Conservation (phyloP, 495 filamentous ascomycete species). For the Friedmanniomyces simplex region DNA sequence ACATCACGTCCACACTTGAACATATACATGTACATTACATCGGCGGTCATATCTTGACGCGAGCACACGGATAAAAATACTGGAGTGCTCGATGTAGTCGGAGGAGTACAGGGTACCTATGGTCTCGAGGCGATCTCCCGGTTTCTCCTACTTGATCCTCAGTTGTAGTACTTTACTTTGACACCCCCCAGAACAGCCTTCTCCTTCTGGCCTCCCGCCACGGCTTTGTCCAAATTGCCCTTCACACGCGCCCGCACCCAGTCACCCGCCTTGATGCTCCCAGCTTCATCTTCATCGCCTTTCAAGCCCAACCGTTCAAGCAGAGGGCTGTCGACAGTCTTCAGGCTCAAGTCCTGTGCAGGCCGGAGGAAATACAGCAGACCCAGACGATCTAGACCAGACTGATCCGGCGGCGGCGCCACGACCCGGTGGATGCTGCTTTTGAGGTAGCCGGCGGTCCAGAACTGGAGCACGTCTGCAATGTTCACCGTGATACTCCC, state of each 20-base stretch:
- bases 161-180: constrained; percentile 18
- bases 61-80: no score
- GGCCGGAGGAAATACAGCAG: constrained; percentile 28
- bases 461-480: constrained; percentile 25
- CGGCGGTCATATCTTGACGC: no score
- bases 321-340: constrained; percentile 20
- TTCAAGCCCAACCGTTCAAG: constrained; percentile 13
- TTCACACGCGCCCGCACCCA: constrained; percentile 20
- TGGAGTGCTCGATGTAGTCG: no score
- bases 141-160: background rate
- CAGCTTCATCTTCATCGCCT: constrained; percentile 7
- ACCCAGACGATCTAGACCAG: constrained; percentile 24
- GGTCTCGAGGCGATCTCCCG: no score
- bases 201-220: constrained; percentile 6
- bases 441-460: constrained; percentile 26
- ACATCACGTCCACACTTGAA: background rate
- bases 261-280: constrained; percentile 15
- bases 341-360: constrained; percentile 14
- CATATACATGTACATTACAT: no score
- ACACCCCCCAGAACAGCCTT: constrained; percentile 10
- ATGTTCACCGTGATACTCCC: constrained; percentile 26
- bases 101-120: no score
- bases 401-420: constrained; percentile 25
- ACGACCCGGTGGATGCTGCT: constrained; percentile 24
- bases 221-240: constrained; percentile 16